A percentile compares a stretch with the other conserved stretches of the same genome.
These are phyloP conservation scores for Venturiaceae sp. DNA, from an alignment of 2,329 filamentous ascomycete genomes.

Conservation along the genomic window DNA sequence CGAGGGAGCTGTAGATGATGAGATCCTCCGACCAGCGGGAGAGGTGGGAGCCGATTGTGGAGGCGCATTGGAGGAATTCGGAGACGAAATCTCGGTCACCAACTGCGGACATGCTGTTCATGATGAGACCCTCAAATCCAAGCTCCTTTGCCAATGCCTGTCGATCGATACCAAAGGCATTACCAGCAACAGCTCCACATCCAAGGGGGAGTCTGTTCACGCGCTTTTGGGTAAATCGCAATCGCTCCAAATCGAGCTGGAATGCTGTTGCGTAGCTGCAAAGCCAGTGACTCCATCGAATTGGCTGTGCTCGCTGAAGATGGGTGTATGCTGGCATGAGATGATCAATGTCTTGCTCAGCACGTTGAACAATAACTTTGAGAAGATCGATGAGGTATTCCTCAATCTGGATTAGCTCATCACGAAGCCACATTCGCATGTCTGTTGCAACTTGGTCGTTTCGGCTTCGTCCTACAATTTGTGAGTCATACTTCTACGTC, in stretches of 20 bases:
- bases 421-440: constrained; percentile 81
- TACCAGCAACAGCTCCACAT: constrained; percentile 69
- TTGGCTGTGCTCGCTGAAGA: constrained; percentile 70
- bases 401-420: constrained; percentile 63
- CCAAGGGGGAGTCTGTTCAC: constrained; percentile 66
- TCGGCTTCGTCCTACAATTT: constrained; percentile 50
- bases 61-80: constrained; percentile 72
- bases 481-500: background rate
- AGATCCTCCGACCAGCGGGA: constrained; percentile 77
- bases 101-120: constrained; percentile 69
- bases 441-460: constrained; percentile 89
- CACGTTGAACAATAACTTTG: constrained; percentile 56
- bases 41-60: constrained; percentile 70
- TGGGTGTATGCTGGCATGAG: constrained; percentile 89
- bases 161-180: constrained; percentile 75
- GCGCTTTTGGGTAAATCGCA: constrained; percentile 62
- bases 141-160: constrained; percentile 69
- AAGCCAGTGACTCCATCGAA: constrained; percentile 76
- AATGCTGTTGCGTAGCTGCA: constrained; percentile 67
- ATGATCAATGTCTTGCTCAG: constrained; percentile 64
- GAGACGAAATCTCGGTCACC: constrained; percentile 74
- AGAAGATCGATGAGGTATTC: constrained; percentile 58
- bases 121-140: constrained; percentile 64
- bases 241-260: constrained; percentile 62
- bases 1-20: constrained; percentile 68